Evolutionary conservation across 345 rosid species (phyloP), one percentile per base, ranked within the genome.

Genomic region (Sisymbrium altissimum): DNA sequence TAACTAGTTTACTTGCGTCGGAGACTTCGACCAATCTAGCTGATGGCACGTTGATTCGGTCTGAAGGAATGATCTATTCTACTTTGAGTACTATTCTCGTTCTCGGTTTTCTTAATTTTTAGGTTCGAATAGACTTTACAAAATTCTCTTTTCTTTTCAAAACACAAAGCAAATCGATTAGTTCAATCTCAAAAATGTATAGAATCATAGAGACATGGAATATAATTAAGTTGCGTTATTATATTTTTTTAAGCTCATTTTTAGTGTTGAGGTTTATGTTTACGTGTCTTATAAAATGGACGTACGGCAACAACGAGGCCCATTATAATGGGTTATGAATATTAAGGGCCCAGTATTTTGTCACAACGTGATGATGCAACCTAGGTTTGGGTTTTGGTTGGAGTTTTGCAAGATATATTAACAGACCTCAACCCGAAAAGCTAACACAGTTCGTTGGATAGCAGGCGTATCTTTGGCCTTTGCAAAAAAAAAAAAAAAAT

Each of bases 11-110:
- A 64, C 73, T 83, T 66, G 95, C 81, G 61, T 89, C 90, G n/a
- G 92, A 87, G 52, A 83, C 84, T 80, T 86, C 92, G 1, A 76
- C 84, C 0, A 88, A 80, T 71, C 57, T 56, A 4, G 89, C 72
- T 4, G 56, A 27, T 82, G 43, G 55, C 70, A 73, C 49, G 40
- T 80, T 55, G 74, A 56, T 68, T 58, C 53, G 73, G 66, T 57
- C 76, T 9, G 60, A 73, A 61, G 77, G 68, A 18, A 9, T 71
- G n/a, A 4, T 71, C 3, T 66, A 40, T 60, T 39, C 53, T 6
- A 58, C 43, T 9, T 15, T 41, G 11, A 71, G 53, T 81, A 35
- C 70, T 61, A 4, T 74, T 32, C 25, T 77, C 0, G 44, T 23
- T 41, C 13, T 77, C 2, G 36, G 30, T 17, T 58, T 71, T 17